Evolutionary conservation across 2,329 filamentous ascomycete species (phyloP), one percentile per base, ranked within the genome.

Genomic region (Colletotrichum horii): DNA sequence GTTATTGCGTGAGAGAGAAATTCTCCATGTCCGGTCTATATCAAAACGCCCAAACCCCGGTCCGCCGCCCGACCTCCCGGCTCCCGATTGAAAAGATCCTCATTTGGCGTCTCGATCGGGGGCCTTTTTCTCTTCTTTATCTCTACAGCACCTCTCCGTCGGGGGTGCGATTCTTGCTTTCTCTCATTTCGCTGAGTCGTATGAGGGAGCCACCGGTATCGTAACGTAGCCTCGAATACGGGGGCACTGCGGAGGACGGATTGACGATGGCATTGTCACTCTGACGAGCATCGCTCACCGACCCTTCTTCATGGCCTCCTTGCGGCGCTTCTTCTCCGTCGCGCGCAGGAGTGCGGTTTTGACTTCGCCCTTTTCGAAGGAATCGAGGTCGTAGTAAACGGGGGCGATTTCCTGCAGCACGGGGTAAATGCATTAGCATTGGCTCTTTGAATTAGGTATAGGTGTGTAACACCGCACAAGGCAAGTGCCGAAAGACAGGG

Each of bases 351-450:
- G 85, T 4, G 92, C 91, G 48, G 91, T 92, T 86, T 94, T 96
- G 79, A 98, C 93, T 76, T 98, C 96, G 69, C 96, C 95, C 83
- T 98, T 95, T 67, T 91, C 92, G 84, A 98, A 98, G 0, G 90
- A 90, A 2, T 93, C 89, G 14, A 98, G 85, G 81, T 99, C 95
- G 84, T 98, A 99, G 86, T 99, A 99, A 22, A 90, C 92, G 4
- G 96, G 96, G 6, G 97, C 96, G 78, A 98, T 98, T 84, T 99
- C 97, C 94, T 96, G 78, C 19, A 16, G 55, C 30, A 26, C 4
- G 15, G 24, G 30, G 56, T 76, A 70, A 75, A 24, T 65, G 14
- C 7, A 38, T 66, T 26, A 66, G 71, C 32, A 48, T 55, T 38
- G 43, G 43, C n/a, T 11, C 19, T 68, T 30, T 43, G 66, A 36